Evolutionary conservation across 257 asterid genomes (phyloP).

Genomic region (Avicennia marina): DNA sequence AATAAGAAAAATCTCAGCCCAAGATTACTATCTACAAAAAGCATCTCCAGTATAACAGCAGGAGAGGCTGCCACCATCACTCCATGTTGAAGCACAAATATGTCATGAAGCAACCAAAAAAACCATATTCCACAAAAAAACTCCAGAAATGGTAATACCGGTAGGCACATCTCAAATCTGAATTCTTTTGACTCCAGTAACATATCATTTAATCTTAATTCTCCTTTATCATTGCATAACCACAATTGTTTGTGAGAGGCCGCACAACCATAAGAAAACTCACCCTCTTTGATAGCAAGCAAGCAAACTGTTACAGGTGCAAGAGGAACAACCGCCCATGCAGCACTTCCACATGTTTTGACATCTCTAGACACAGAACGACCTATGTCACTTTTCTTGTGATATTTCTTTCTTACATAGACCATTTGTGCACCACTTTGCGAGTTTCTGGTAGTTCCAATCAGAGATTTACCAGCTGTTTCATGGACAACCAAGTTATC

Average conservation of each 20-base stretch:
- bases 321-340: not conserved
- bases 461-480: conserved; percentile 27
- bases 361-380: too few relatives aligned
- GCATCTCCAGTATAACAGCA: conserved; percentile 59
- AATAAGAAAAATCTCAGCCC: conserved; percentile 57
- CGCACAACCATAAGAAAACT: conserved; percentile 13
- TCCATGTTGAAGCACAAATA: conserved; percentile 44
- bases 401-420: conserved; percentile 51
- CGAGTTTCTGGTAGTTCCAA: conserved; percentile 28
- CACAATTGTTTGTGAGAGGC: conserved; percentile 23
- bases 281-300: conserved; percentile 2
- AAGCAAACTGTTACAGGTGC: not conserved
- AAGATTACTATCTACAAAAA: conserved; percentile 52
- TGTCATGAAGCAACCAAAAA: conserved; percentile 30
- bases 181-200: conserved; percentile 27
- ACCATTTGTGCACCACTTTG: conserved; percentile 31
- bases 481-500: too few relatives aligned
- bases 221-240: conserved; percentile 31
- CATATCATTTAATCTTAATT: conserved; percentile 26
- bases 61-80: conserved; percentile 50
- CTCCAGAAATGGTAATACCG: conserved; percentile 26
- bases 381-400: conserved; percentile 25
- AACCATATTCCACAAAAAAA: conserved; percentile 22
- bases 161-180: conserved; percentile 34
- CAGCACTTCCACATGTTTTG: conserved; percentile 21